Evolutionary conservation across 768 basidiomycete genomes (phyloP), one percentile per base, ranked within the genome.

Genomic region (Lactarius hengduanensis): DNA sequence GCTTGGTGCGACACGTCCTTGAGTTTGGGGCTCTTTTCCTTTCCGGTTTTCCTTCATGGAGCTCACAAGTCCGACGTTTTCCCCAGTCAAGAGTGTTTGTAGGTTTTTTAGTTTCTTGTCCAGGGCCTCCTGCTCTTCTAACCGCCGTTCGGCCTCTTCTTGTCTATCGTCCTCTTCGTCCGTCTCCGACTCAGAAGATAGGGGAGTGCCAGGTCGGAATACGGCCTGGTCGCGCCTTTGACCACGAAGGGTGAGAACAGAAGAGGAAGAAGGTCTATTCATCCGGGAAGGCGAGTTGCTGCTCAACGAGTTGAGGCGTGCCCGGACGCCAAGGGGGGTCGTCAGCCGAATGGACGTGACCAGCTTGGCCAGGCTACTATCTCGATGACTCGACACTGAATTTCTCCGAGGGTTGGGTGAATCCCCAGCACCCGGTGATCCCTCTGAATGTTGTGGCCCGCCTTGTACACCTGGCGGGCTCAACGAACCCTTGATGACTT

Each of bases 81-180:
- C 91, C 66, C 81, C 86, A 1, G 88, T 91, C 79, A 94, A 88
- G 81, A 88, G 85, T 61, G 74, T 81, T 72, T 91, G 84, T 22
- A 94, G 78, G 38, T 89, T 84, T 57, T 82, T 80, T 13, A 94
- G 80, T 73, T 91, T 92, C 67, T 81, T 82, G 59, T 86, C 84
- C 50, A 92, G 74, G 0, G 83, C 78, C 60, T 89, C 86, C 69
- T 87, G 86, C 66, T 90, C 86, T 73, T 92, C 90, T 34, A 81
- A 80, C 63, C 76, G 81, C 59, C 86, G 78, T 59, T 90, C 88
- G 4, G 83, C 84, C 71, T 92, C 90, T 69, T 92, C 91, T 70
- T 87, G 86, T 71, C 80, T 85, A 38, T 73, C 78, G 50, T 80
- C 76, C 8, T 83, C 85, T 40, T 84, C 85, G 56, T 90, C 88